A percentile compares a stretch with the other conserved stretches of the same genome.
These are phyloP conservation scores for Leccinum fibrillosum DNA, from an alignment of 768 basidiomycete species.

Conservation along the genomic window DNA sequence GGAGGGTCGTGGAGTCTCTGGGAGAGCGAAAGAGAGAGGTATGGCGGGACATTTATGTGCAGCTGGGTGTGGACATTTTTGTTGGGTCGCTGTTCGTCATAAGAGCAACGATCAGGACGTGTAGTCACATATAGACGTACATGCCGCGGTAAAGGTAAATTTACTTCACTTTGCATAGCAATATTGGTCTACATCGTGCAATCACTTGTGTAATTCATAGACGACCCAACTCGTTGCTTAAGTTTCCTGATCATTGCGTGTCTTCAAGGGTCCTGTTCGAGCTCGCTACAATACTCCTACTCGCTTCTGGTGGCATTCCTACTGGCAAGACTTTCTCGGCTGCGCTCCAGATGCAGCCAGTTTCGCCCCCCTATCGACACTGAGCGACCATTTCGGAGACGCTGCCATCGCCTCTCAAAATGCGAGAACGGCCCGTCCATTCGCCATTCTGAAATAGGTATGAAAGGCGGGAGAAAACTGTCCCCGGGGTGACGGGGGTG, in stretches of 20 bases:
- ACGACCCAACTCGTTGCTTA: too few relatives aligned
- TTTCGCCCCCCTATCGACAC: constrained; percentile 59
- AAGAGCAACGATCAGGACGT: constrained; percentile 2
- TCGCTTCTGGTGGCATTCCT: constrained; percentile 59
- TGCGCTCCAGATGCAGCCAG: constrained; percentile 58
- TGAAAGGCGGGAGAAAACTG: constrained; percentile 40
- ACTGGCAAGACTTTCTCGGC: constrained; percentile 59
- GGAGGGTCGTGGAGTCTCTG: constrained; percentile 7
- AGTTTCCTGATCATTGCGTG: constrained; percentile 40
- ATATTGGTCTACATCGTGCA: background rate
- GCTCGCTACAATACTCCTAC: constrained; percentile 59
- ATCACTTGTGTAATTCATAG: background rate
- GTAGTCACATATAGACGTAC: background rate
- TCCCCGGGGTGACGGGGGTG: constrained; percentile 31
- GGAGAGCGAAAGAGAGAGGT: constrained; percentile 3
- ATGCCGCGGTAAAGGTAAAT: too few relatives aligned
- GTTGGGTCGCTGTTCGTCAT: constrained; percentile 54
- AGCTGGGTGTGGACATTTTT: constrained; percentile 79
- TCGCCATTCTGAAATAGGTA: constrained; percentile 23
- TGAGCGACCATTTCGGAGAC: constrained; percentile 48
- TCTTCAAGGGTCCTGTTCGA: constrained; percentile 16
- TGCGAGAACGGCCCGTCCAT: too few relatives aligned
- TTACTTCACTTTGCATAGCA: too few relatives aligned
- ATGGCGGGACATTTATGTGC: constrained; percentile 63
- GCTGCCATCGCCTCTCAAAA: constrained; percentile 38